These are phyloP conservation scores for Zygoascus hellenicus DNA, from an alignment of 1,139 yeast genomes.

Conservation along the genomic window DNA sequence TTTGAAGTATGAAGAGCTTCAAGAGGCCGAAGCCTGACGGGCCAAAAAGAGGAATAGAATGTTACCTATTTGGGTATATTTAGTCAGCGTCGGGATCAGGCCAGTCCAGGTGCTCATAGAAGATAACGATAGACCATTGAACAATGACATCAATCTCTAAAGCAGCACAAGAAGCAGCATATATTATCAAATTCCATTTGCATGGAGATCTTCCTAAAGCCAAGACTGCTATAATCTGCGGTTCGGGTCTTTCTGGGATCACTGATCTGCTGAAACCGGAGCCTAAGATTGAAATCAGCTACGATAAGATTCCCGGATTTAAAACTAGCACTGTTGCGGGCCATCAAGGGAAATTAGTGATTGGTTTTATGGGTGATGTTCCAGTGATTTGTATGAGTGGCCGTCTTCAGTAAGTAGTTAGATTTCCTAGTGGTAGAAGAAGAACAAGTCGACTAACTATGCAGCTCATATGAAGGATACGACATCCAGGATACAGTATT, in stretches of 20 bases:
- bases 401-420: slow-evolving; percentile 51
- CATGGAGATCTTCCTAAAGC: slow-evolving; percentile 28
- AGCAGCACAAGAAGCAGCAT: slow-evolving; percentile 24
- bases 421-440: background rate
- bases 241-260: slow-evolving; percentile 90
- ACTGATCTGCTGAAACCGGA: slow-evolving; percentile 47
- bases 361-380: slow-evolving; percentile 69
- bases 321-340: slow-evolving; percentile 80
- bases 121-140: too few relatives aligned
- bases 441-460: slow-evolving; percentile 10
- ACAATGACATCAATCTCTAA: slow-evolving; percentile 10
- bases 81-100: too few relatives aligned
- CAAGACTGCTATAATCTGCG: slow-evolving; percentile 76
- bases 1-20: too few relatives aligned
- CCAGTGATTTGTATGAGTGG: slow-evolving; percentile 95
- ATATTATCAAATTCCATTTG: slow-evolving; percentile 22
- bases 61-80: too few relatives aligned
- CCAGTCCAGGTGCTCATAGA: too few relatives aligned
- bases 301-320: slow-evolving; percentile 74
- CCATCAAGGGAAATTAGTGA: slow-evolving; percentile 76
- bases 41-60: too few relatives aligned
- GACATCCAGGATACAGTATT: slow-evolving; percentile 73
- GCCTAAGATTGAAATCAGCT: slow-evolving; percentile 50
- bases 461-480: slow-evolving; percentile 77
- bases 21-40: too few relatives aligned